These are phyloP conservation scores for Paramecium sonneborni DNA, from an alignment of 73 alveolate species.

Conservation along the genomic window DNA sequence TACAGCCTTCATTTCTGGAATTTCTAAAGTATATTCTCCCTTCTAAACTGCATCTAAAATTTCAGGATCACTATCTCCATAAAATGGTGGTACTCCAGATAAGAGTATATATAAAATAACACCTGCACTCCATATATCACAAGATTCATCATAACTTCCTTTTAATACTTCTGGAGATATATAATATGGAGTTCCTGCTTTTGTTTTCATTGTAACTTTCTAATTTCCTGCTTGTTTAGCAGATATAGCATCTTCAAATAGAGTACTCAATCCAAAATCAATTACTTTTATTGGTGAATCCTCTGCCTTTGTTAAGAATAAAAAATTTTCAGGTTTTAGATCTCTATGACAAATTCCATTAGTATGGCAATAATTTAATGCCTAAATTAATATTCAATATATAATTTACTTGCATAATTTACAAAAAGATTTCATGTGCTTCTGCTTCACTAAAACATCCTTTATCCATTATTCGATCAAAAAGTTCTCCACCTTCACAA, in stretches of 20 bases:
- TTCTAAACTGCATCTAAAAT: slow-evolving; percentile 69
- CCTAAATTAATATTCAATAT: slow-evolving; percentile 29
- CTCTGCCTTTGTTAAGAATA: slow-evolving; percentile 68
- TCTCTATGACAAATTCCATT: slow-evolving; percentile 82
- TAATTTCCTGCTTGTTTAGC: background rate
- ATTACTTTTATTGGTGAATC: slow-evolving; percentile 68
- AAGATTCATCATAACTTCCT: slow-evolving; percentile 76
- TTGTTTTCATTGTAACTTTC: slow-evolving; percentile 66
- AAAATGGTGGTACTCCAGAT: slow-evolving; percentile 81
- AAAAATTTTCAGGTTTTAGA: slow-evolving; percentile 80
- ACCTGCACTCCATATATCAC: slow-evolving; percentile 80
- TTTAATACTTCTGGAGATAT: slow-evolving; percentile 76
- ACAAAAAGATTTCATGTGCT: slow-evolving; percentile 69
- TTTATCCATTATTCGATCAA: slow-evolving; percentile 71
- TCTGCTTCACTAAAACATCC: slow-evolving; percentile 74
- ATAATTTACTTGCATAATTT: slow-evolving; percentile 64
- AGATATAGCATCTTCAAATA: slow-evolving; percentile 67
- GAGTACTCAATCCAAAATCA: slow-evolving; percentile 75
- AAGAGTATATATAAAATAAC: slow-evolving; percentile 74
- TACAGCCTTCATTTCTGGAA: slow-evolving; percentile 63
- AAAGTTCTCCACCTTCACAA: slow-evolving; percentile 83
- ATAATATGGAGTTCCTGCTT: slow-evolving; percentile 77
- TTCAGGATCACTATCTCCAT: slow-evolving; percentile 77
- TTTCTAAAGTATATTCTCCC: slow-evolving; percentile 68
- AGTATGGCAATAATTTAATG: slow-evolving; percentile 75